Percentiles rank a stretch among this genome's conserved stretches.
Evolutionary conservation across 192 early-diverging fungal species (phyloP).

Genomic region (Backusella australiensis): DNA sequence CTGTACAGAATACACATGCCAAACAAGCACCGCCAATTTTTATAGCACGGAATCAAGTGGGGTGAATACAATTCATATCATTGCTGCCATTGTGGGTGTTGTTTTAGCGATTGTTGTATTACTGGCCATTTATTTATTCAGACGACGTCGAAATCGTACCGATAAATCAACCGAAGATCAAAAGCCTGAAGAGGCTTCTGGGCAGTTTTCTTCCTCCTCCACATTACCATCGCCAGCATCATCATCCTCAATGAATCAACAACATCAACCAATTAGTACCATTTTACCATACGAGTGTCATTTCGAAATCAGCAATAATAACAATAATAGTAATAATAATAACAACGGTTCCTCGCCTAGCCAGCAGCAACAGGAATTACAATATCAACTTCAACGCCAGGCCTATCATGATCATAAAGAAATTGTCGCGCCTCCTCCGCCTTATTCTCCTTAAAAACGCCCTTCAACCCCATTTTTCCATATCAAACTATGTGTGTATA

Average conservation of each 20-base stretch:
- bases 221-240: not conserved
- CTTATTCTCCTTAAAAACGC: slow-evolving; percentile 4
- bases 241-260: not conserved
- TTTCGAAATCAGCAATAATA: not conserved
- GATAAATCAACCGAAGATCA: not conserved
- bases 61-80: slow-evolving; percentile 7
- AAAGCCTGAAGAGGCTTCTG: not conserved
- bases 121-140: not conserved
- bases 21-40: not conserved
- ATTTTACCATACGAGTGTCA: not conserved
- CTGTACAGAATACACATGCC: not conserved
- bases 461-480: not conserved
- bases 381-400: slow-evolving; percentile 8
- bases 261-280: not conserved
- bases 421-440: not conserved
- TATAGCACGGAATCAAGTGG: not conserved
- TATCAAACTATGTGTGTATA: not conserved
- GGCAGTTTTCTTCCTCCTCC: not conserved
- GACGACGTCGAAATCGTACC: not conserved
- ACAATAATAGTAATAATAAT: not conserved
- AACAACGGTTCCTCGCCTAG: not conserved
- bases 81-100: not conserved
- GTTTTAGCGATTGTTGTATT: not conserved
- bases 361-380: slow-evolving; percentile 11
- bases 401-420: not conserved